Evolutionary conservation across 495 filamentous ascomycete species (phyloP).

Genomic region (Astrothelium macrocarpum): DNA sequence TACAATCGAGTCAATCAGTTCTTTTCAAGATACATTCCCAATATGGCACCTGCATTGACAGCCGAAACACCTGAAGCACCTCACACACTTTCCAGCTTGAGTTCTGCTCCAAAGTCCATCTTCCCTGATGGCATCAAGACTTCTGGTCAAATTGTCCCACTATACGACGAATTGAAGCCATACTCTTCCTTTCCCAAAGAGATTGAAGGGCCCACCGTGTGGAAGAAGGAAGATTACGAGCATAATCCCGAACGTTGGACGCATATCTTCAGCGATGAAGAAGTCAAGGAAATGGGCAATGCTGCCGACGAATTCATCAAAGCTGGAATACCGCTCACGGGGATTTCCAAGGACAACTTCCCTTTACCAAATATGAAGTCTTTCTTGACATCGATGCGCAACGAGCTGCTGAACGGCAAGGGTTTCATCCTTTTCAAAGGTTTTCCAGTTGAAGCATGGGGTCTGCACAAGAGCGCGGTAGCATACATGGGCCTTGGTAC

Average conservation of each 20-base stretch:
- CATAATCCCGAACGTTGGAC: conserved; percentile 66
- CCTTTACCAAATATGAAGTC: conserved; percentile 50
- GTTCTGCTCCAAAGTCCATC: conserved; percentile 22
- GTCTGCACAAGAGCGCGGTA: conserved; percentile 67
- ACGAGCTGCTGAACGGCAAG: conserved; percentile 71
- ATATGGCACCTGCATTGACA: conserved; percentile 16
- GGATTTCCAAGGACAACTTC: conserved; percentile 65
- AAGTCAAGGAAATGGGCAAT: conserved; percentile 57
- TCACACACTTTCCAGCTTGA: not conserved
- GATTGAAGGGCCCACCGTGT: conserved; percentile 68
- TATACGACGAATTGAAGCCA: conserved; percentile 53
- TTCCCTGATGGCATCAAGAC: conserved; percentile 46
- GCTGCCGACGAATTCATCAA: conserved; percentile 61
- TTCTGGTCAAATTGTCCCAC: conserved; percentile 70
- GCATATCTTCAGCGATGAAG: conserved; percentile 54
- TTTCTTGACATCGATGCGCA: conserved; percentile 48
- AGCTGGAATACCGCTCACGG: conserved; percentile 53
- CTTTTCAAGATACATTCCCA: not conserved
- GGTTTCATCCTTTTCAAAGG: conserved; percentile 87
- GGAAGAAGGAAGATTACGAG: conserved; percentile 63
- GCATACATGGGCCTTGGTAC: conserved; percentile 89
- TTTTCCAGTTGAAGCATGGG: conserved; percentile 67
- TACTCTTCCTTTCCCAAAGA: conserved; percentile 65
- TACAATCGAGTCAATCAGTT: not conserved
- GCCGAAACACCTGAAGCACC: conserved; percentile 6